Percentiles rank a stretch among this genome's conserved stretches.
These are phyloP conservation scores for Buxus sempervirens DNA, from an alignment of 164 flowering plant species.

Conservation along the genomic window DNA sequence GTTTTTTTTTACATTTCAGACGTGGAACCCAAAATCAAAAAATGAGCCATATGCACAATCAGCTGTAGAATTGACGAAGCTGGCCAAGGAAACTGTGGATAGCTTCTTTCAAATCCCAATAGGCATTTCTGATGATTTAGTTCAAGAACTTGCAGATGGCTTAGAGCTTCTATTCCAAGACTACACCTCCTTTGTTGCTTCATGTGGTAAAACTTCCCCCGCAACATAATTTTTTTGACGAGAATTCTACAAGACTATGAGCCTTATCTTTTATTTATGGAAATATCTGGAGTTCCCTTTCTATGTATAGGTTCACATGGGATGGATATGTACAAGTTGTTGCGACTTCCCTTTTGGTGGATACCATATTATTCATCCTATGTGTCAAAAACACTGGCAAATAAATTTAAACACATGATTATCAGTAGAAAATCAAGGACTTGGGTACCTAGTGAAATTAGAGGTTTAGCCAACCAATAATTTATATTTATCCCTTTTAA, in stretches of 20 bases:
- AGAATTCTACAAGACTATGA: background rate
- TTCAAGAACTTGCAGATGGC: constrained; percentile 65
- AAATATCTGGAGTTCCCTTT: background rate
- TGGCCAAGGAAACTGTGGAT: constrained; percentile 56
- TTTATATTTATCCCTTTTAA: too few species aligned
- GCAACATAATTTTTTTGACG: background rate
- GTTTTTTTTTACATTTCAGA: constrained; percentile 33
- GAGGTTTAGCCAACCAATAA: too few species aligned
- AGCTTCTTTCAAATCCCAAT: constrained; percentile 75
- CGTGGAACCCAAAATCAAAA: constrained; percentile 98
- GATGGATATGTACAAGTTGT: too few species aligned
- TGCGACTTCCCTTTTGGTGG: too few species aligned
- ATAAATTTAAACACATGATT: too few species aligned
- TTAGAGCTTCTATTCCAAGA: constrained; percentile 60
- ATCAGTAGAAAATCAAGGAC: too few species aligned
- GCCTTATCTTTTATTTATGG: background rate
- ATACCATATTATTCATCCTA: too few species aligned
- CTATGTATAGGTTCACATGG: background rate
- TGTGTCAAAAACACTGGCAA: too few species aligned
- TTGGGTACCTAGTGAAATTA: too few species aligned
- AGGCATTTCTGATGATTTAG: constrained; percentile 51
- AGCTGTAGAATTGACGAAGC: constrained; percentile 61
- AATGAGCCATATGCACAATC: constrained; percentile 83
- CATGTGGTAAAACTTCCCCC: constrained; percentile 61
- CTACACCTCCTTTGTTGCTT: constrained; percentile 60